phyloP scores from a whole-genome alignment of 192 early-diverging fungal species.

The Coemansia sp. region DNA sequence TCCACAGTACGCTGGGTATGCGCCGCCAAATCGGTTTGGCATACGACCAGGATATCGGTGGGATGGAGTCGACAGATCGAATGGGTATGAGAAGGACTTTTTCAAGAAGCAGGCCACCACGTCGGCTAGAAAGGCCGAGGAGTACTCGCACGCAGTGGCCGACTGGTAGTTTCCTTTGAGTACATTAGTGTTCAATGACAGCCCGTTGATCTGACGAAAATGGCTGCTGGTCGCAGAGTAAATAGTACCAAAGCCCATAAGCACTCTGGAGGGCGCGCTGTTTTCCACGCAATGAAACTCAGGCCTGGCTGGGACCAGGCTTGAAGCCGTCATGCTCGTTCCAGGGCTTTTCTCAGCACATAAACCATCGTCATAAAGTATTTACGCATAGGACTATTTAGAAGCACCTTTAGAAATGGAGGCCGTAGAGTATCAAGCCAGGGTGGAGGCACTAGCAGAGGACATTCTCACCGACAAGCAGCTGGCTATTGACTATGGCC shows the following conservation, averaged over 20 bases:
- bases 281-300: background rate
- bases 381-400: background rate
- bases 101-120: constrained; percentile 34
- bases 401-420: constrained; percentile 20
- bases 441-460: constrained; percentile 36
- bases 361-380: background rate
- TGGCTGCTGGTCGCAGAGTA: too few relatives aligned
- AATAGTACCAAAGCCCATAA: too few relatives aligned
- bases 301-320: too few relatives aligned
- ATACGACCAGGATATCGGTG: constrained; percentile 73
- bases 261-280: background rate
- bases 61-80: constrained; percentile 78
- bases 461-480: constrained; percentile 45
- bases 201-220: too few relatives aligned
- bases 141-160: constrained; percentile 34
- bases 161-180: constrained; percentile 23
- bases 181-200: too few relatives aligned
- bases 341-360: too few relatives aligned
- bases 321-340: too few relatives aligned
- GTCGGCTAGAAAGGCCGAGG: constrained; percentile 9
- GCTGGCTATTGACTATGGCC: constrained; percentile 34
- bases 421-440: constrained; percentile 25
- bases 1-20: constrained; percentile 53
- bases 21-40: constrained; percentile 63
- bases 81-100: constrained; percentile 62